Conservation (phyloP, 768 basidiomycete genomes). For the Pleurotus cornucopiae region DNA sequence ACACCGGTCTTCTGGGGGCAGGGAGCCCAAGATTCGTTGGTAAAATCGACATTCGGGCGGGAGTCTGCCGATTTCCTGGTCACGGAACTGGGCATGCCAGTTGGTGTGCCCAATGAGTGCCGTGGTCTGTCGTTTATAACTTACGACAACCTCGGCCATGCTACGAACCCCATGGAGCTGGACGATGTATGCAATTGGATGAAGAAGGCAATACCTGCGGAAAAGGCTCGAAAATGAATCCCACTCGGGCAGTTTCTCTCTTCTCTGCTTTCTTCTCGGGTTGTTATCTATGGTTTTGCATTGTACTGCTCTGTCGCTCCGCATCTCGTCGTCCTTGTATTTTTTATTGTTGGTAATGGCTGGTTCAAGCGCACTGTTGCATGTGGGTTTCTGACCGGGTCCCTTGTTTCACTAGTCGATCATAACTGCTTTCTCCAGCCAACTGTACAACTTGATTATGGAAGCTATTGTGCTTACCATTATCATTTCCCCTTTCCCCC, state of each 20-base stretch:
- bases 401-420: no score
- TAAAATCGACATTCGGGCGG: conserved; percentile 51
- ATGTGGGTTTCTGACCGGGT: no score
- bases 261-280: conserved; percentile 4
- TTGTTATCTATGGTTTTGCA: conserved; percentile 7
- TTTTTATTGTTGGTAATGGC: background rate
- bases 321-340: background rate
- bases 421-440: no score
- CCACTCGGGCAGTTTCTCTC: background rate
- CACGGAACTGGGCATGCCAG: conserved; percentile 46
- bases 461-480: background rate
- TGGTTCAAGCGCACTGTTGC: background rate
- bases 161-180: conserved; percentile 60
- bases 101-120: conserved; percentile 28
- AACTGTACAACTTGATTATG: background rate
- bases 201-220: conserved; percentile 45
- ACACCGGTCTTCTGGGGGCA: conserved; percentile 88
- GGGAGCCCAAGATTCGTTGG: conserved; percentile 71
- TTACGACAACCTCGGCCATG: conserved; percentile 69
- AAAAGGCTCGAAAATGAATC: conserved; percentile 4
- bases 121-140: conserved; percentile 64
- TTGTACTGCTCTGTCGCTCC: conserved; percentile 2
- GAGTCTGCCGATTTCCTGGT: conserved; percentile 56
- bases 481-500: background rate
- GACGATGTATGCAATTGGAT: conserved; percentile 71